Evolutionary conservation across 768 basidiomycete species (phyloP).

Genomic region (Mycena rebaudengoi): DNA sequence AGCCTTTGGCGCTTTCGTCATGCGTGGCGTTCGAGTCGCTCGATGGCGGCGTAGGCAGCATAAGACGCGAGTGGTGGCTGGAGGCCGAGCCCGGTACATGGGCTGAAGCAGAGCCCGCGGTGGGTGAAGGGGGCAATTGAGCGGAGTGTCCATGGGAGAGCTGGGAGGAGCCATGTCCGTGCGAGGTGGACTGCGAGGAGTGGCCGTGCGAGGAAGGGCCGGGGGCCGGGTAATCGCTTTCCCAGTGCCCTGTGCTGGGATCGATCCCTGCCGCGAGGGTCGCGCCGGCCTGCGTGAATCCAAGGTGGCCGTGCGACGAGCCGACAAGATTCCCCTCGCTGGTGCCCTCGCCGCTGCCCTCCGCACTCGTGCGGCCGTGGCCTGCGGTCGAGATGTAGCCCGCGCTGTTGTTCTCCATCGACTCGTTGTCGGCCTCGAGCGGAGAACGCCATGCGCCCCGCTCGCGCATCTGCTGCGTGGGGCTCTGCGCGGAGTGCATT

Average conservation of each 20-base stretch:
- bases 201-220: not conserved
- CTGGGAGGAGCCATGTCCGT: no score
- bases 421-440: not conserved
- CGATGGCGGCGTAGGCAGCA: conserved; percentile 1
- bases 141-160: not conserved
- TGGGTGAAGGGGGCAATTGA: not conserved
- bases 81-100: not conserved
- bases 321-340: not conserved
- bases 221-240: not conserved
- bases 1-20: not conserved
- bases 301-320: not conserved
- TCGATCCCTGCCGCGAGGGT: not conserved
- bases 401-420: not conserved
- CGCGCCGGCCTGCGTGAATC: not conserved
- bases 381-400: not conserved
- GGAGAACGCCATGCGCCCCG: not conserved
- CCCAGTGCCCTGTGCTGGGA: conserved; percentile 1
- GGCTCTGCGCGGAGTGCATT: not conserved
- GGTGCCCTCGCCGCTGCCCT: not conserved
- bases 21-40: not conserved
- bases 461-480: not conserved
- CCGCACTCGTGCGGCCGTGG: not conserved
- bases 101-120: not conserved
- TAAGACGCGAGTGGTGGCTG: not conserved
- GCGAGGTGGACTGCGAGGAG: not conserved